Base-by-base conservation (phyloP, 257 asterid species). In the Plantago major region DNA sequence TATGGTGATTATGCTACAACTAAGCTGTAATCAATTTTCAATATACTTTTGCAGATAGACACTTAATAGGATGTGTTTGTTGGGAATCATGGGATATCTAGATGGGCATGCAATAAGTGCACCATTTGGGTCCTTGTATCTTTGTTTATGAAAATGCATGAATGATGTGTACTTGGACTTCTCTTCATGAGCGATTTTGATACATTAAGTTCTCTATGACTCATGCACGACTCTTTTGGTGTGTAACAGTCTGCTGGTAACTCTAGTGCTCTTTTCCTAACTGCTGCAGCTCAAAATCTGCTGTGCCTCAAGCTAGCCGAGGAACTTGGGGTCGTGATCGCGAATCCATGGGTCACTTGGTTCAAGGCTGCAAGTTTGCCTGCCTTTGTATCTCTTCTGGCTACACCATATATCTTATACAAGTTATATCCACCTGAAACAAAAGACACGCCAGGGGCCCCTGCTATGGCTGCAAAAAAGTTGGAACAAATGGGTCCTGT, bases 281-380 rank as follows among this genome's bases (percentile, higher is more conserved):
- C 98, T 74, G 98, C 98, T 60, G 98, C 98, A 73, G 98, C 98
- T 71, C 98, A 91, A 82, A 91, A 91, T 67, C 83, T 91, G 72
- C 88, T 91, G 17, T 91, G 98, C 76, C 95, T 91, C 60, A 91
- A 91, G 76, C 81, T 91, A 52, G 98, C 96, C 16, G 96, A 91
- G 90, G 98, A 78, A 79, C 92, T 91, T 66, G 98, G 98, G 77
- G 95, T 91, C 46, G 81, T 84, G 52, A 77, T 88, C 30, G 67
- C 92, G 11, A 88, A 63, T 80, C 94, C 98, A 62, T 91, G 98
- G 96, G 81, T 88, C 70, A 63, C 90, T 72, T 91, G 98, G 98
- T 91, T 91, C 86, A 88, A 81, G 77, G 95, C 92, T 62, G 98
- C 98, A 58, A 85, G 95, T 79, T 75, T 91, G 62, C 96, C 98